Evolutionary conservation across 164 flowering plant genomes (phyloP).

Genomic region (Brasenia schreberi): DNA sequence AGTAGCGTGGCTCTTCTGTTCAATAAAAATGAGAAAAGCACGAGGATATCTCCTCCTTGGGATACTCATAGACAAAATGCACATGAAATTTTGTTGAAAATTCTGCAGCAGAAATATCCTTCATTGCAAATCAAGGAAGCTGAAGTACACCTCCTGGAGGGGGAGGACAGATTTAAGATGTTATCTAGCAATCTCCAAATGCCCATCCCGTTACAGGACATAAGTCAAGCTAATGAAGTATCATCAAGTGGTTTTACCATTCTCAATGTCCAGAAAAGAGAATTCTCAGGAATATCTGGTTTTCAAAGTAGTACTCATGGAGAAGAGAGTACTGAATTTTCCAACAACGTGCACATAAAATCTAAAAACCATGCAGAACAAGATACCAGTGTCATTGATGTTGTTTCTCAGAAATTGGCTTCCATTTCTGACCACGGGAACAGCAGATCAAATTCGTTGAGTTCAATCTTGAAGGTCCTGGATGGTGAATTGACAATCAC

Average conservation of each 20-base stretch:
- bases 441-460: not conserved
- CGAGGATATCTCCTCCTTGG: not conserved
- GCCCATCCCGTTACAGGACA: not conserved
- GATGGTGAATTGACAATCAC: not conserved
- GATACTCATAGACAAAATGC: conserved; percentile 37
- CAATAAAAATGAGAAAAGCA: no score
- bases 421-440: not conserved
- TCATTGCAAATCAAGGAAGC: conserved; percentile 17
- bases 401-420: not conserved
- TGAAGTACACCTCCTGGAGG: conserved; percentile 59
- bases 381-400: conserved; percentile 1
- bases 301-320: conserved; percentile 8
- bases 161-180: conserved; percentile 75
- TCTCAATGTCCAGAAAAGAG: not conserved
- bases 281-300: conserved; percentile 12
- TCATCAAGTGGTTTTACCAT: no score
- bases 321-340: conserved; percentile 10
- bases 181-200: conserved; percentile 67
- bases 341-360: conserved; percentile 7
- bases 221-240: no score
- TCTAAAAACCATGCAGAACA: conserved; percentile 7
- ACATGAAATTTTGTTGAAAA: conserved; percentile 40
- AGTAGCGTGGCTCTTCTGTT: no score
- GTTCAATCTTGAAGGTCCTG: not conserved
- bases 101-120: conserved; percentile 33